These are phyloP conservation scores for Epichloe coenophiala DNA, from an alignment of 2,329 filamentous ascomycete species.

Conservation along the genomic window DNA sequence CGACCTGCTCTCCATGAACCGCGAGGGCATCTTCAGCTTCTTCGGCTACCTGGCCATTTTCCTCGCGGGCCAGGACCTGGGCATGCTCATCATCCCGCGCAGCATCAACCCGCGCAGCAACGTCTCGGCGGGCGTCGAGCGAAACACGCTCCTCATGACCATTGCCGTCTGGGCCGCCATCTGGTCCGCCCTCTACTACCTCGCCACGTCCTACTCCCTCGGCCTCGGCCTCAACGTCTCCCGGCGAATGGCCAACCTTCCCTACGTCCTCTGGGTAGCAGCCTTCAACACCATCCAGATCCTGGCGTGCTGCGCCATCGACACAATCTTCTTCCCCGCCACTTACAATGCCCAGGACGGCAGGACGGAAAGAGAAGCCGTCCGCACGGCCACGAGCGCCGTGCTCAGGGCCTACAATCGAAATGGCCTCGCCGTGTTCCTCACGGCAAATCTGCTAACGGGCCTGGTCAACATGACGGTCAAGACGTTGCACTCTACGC, in stretches of 20 bases:
- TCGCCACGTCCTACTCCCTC: slow-evolving; percentile 54
- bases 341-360: slow-evolving; percentile 45
- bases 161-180: slow-evolving; percentile 50
- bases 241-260: slow-evolving; percentile 78
- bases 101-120: slow-evolving; percentile 30
- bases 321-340: slow-evolving; percentile 64
- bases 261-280: slow-evolving; percentile 87
- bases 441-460: slow-evolving; percentile 80
- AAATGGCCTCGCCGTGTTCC: slow-evolving; percentile 74
- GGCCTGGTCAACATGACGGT: slow-evolving; percentile 80
- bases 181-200: slow-evolving; percentile 58
- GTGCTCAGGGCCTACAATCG: slow-evolving; percentile 77
- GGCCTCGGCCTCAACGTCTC: slow-evolving; percentile 69
- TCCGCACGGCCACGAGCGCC: slow-evolving; percentile 59
- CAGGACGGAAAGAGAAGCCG: slow-evolving; percentile 48
- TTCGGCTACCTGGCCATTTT: slow-evolving; percentile 91
- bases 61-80: slow-evolving; percentile 72
- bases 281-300: slow-evolving; percentile 83
- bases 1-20: slow-evolving; percentile 74
- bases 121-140: slow-evolving; percentile 31
- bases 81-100: slow-evolving; percentile 63
- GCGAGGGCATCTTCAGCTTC: slow-evolving; percentile 93
- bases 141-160: slow-evolving; percentile 45
- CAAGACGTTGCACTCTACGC: slow-evolving; percentile 61
- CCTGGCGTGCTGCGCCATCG: slow-evolving; percentile 61